Base-by-base conservation (phyloP, 108 stramenopile genomes). In the Skeletonema costatum region DNA sequence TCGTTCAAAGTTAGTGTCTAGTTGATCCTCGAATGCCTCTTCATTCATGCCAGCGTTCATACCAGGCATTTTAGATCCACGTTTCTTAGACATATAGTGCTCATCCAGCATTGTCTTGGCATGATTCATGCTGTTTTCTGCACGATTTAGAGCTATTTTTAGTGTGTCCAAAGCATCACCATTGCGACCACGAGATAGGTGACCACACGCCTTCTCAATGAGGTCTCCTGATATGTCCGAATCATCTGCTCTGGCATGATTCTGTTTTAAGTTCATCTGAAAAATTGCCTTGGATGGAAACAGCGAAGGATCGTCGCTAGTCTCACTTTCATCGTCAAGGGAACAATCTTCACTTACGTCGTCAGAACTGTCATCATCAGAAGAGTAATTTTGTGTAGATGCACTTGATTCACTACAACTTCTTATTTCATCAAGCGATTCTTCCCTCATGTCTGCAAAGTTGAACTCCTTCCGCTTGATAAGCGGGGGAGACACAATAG, bases 141-240 rank as follows among this genome's bases (percentile, higher is more conserved):
- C 76, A 70, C 48, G 35, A 30, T 69, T 41, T 9, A 83, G 56
- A 32, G 75, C 75, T 69, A 64, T 62, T 42, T 59, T 76, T 35
- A 83, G 61, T 19, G 68, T 48, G 41, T 39, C 48, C 1, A 83
- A 66, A 39, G 82, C 82, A 12, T 76, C 82, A 11, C 64, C 67
- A 60, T 77, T 83, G 36, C 71, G 64, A 33, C 82, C 82, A 31
- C 82, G 76, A 33, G 82, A 60, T 10, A 83, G 59, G n/a, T 64
- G 71, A 62, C 71, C 64, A 58, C 76, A 83, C 31, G 82, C 75
- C 51, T 66, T 62, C 66, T 70, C 75, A 13, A 73, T 46, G 7
- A 81, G 69, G 53, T 81, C 72, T 12, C 51, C 71, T 9, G 71
- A 68, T 50, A 74, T 72, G 41, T 44, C 14, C 8, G 29, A 64